Percentiles rank a stretch among this genome's conserved stretches.
phyloP scores from a whole-genome alignment of 345 rosid genomes.

The Physaria fendleri region DNA sequence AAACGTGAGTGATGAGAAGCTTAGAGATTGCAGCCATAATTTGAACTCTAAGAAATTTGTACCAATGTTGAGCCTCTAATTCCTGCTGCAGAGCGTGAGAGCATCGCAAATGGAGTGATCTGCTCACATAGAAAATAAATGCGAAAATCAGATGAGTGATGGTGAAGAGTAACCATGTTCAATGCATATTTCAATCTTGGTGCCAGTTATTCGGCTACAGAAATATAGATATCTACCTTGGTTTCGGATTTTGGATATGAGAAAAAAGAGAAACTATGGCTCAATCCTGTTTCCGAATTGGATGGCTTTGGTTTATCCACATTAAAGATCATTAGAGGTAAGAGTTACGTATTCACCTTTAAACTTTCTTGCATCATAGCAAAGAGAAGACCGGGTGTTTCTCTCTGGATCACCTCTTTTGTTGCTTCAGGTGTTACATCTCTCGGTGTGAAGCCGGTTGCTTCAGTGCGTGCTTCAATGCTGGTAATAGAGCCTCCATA shows the following conservation, averaged over 20 bases:
- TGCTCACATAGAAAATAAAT: conserved; percentile 26
- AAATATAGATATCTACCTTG: neutral
- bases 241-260: neutral
- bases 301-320: neutral
- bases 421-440: conserved; percentile 98
- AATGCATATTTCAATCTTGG: neutral
- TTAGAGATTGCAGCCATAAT: neutral
- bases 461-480: conserved; percentile 81
- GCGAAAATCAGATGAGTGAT: neutral
- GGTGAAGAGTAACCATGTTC: neutral
- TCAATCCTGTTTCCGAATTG: neutral
- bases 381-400: conserved; percentile 83
- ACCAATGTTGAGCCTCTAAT: conserved; percentile 94
- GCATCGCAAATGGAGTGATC: conserved; percentile 96
- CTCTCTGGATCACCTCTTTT: conserved; percentile 70
- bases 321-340: neutral
- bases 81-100: conserved; percentile 90
- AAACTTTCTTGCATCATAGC: conserved; percentile 97
- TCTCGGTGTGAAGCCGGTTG: conserved; percentile 96
- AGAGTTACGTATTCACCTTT: conserved; percentile 43
- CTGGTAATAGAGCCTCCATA: conserved; percentile 83
- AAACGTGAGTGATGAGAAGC: conserved; percentile 1
- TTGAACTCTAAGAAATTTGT: conserved; percentile 16
- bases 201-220: neutral
- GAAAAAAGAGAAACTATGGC: neutral